Evolutionary conservation across 164 flowering plant species (phyloP).

Genomic region (Protea cynaroides): DNA sequence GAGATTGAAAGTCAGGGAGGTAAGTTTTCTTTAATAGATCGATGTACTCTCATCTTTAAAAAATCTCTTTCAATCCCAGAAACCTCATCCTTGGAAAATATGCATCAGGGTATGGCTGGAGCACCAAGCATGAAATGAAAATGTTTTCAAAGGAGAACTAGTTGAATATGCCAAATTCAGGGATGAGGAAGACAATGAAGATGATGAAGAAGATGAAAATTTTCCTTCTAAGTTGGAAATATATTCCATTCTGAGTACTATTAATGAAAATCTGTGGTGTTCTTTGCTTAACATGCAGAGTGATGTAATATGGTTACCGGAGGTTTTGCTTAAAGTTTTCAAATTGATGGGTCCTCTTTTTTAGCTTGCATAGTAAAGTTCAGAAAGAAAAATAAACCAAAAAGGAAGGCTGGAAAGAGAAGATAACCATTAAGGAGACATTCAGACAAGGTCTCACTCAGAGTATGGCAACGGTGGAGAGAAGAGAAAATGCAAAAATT

Average conservation of each 20-base stretch:
- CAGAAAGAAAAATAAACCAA: slow-evolving; percentile 45
- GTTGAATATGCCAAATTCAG: slow-evolving; percentile 63
- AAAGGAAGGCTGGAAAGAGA: slow-evolving; percentile 56
- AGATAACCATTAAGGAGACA: slow-evolving; percentile 41
- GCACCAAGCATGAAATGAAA: slow-evolving; percentile 81
- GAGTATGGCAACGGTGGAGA: slow-evolving; percentile 61
- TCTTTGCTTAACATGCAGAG: too few species aligned
- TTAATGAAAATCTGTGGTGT: not conserved
- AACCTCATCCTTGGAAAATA: not conserved
- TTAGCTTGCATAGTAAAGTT: slow-evolving; percentile 50
- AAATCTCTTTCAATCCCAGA: not conserved
- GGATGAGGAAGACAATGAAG: slow-evolving; percentile 65
- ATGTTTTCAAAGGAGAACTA: slow-evolving; percentile 91
- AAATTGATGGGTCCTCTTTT: not conserved
- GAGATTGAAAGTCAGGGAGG: slow-evolving; percentile 85
- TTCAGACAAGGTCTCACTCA: slow-evolving; percentile 38
- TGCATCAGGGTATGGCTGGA: slow-evolving; percentile 87
- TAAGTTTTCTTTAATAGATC: slow-evolving; percentile 8
- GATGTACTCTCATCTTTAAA: too few species aligned
- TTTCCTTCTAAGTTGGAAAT: slow-evolving; percentile 51
- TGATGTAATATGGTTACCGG: too few species aligned
- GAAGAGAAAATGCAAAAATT: slow-evolving; percentile 20
- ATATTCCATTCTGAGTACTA: not conserved
- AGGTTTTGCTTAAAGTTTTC: not conserved
- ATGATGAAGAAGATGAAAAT: slow-evolving; percentile 57